phyloP scores from a whole-genome alignment of 495 filamentous ascomycete genomes.

The Podospora conica region DNA sequence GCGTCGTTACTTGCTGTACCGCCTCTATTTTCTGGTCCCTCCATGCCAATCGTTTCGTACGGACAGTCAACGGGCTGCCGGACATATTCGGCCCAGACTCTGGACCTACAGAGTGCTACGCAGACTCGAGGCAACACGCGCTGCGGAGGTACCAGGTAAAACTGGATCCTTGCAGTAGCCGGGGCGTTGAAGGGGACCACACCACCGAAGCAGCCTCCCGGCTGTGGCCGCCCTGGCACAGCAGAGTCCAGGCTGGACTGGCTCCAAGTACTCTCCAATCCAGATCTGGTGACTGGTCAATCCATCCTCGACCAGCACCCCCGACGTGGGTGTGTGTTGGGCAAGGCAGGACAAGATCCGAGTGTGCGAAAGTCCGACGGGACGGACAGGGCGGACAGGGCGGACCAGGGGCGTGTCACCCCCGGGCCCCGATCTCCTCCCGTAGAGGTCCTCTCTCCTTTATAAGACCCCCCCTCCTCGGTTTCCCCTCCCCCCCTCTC shows the following conservation, averaged over 20 bases:
- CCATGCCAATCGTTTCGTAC: too few species aligned
- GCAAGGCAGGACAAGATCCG: neutral
- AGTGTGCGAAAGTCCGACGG: neutral
- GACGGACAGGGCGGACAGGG: too few species aligned
- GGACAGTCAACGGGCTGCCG: neutral
- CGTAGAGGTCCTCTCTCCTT: neutral
- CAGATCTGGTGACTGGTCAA: neutral
- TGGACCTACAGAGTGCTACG: neutral
- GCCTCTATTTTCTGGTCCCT: neutral
- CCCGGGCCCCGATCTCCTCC: neutral
- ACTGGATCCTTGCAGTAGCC: neutral
- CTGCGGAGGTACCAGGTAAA: neutral
- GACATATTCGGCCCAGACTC: neutral
- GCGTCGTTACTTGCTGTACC: constrained; percentile 6
- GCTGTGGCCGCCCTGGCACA: neutral
- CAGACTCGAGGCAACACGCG: too few species aligned
- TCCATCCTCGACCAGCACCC: neutral
- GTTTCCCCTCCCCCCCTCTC: constrained; percentile 9
- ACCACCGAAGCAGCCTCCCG: neutral
- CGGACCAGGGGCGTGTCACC: neutral
- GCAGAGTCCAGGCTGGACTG: too few species aligned
- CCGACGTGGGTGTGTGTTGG: neutral
- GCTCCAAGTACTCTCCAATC: too few species aligned
- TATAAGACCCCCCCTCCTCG: constrained; percentile 3
- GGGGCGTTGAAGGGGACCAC: neutral